phyloP scores from a whole-genome alignment of 2,329 filamentous ascomycete genomes.

The Alternaria sp. region DNA sequence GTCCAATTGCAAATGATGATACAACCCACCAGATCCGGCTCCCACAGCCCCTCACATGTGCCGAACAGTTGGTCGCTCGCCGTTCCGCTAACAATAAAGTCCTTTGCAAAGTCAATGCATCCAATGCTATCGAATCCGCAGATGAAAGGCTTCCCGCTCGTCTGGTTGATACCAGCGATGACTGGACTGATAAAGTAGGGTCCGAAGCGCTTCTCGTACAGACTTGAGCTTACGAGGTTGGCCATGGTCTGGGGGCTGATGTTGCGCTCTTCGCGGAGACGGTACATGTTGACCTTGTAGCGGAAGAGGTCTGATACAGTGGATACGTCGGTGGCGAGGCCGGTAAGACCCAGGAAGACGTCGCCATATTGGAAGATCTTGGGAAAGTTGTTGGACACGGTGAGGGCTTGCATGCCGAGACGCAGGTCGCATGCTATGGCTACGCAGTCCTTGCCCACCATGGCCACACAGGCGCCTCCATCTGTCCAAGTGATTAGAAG shows the following conservation, averaged over 20 bases:
- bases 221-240: conserved; percentile 83
- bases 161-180: conserved; percentile 92
- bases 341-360: conserved; percentile 93
- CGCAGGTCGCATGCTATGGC: conserved; percentile 99
- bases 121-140: conserved; percentile 99
- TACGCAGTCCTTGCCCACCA: conserved; percentile 99
- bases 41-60: conserved; percentile 98
- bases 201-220: conserved; percentile 96
- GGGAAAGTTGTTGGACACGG: conserved; percentile 99
- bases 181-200: conserved; percentile 97
- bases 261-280: conserved; percentile 94
- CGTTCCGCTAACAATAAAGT: conserved; percentile 97
- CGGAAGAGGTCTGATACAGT: conserved; percentile 97
- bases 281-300: conserved; percentile 99
- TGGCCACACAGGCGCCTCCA: conserved; percentile 95
- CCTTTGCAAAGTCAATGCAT: conserved; percentile 99
- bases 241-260: conserved; percentile 95
- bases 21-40: conserved; percentile 82
- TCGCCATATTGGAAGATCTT: conserved; percentile 99
- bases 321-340: conserved; percentile 92
- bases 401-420: conserved; percentile 93
- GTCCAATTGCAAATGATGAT: neutral
- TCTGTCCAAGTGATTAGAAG: conserved; percentile 56
- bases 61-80: conserved; percentile 98
- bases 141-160: conserved; percentile 94